phyloP scores from a whole-genome alignment of 805 yeast genomes.

The Sugiyamaella lignohabitans region DNA sequence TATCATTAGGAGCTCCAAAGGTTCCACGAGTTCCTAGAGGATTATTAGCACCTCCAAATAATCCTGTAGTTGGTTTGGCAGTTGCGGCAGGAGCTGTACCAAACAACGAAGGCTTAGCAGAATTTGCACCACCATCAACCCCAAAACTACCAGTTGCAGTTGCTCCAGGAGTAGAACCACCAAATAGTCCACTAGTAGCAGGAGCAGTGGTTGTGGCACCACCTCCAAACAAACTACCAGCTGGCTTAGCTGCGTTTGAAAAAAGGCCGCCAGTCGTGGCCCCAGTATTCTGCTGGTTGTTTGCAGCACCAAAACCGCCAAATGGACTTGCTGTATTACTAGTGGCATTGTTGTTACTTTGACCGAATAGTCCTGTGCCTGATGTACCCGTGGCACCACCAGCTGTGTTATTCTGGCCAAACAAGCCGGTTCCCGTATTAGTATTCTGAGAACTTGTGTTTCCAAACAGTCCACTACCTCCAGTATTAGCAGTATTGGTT shows the following conservation, averaged over 20 bases:
- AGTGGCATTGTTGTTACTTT: slow-evolving; percentile 13
- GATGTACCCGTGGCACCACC: slow-evolving; percentile 17
- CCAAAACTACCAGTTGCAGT: slow-evolving; percentile 7
- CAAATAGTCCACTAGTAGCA: slow-evolving; percentile 24
- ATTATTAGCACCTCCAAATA: slow-evolving; percentile 2
- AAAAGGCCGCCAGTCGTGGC: slow-evolving; percentile 32
- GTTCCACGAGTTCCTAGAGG: slow-evolving; percentile 8
- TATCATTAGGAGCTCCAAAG: slow-evolving; percentile 5
- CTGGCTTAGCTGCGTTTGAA: slow-evolving; percentile 20
- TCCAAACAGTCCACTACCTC: slow-evolving; percentile 29
- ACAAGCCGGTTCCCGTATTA: slow-evolving; percentile 10
- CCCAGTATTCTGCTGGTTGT: slow-evolving; percentile 20
- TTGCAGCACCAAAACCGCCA: slow-evolving; percentile 19
- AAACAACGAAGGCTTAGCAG: slow-evolving; percentile 9
- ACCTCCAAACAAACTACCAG: slow-evolving; percentile 29
- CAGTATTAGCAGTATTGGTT: slow-evolving; percentile 12
- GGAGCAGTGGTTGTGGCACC: slow-evolving; percentile 19
- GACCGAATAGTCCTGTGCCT: slow-evolving; percentile 3
- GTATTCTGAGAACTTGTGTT: slow-evolving; percentile 14
- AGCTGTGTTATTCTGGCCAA: slow-evolving; percentile 16
- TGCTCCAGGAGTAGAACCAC: slow-evolving; percentile 16
- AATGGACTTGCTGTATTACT: slow-evolving; percentile 12
- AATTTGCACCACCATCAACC: neutral
- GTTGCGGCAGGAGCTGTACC: slow-evolving; percentile 8
- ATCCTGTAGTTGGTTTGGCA: slow-evolving; percentile 6